phyloP scores from a whole-genome alignment of 169 alveolate genomes.

The Amoebophrya sp. region DNA sequence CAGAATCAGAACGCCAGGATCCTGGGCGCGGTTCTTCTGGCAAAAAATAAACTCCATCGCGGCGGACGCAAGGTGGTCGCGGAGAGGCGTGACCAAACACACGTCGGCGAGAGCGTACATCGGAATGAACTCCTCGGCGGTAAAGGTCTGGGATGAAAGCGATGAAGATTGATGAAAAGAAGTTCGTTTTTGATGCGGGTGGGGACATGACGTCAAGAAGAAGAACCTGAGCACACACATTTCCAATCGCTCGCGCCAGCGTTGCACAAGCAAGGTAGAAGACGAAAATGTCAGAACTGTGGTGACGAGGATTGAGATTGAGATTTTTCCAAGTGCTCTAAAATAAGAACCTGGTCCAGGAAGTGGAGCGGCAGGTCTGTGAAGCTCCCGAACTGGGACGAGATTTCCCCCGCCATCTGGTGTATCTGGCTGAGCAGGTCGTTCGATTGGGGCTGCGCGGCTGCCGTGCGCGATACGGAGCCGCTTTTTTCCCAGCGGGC shows the following conservation, averaged over 20 bases:
- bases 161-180: too few species aligned
- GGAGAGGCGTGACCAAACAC: neutral
- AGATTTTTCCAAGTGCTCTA: too few species aligned
- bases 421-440: too few species aligned
- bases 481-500: neutral
- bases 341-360: neutral
- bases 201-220: too few species aligned
- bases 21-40: neutral
- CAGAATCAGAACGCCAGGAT: neutral
- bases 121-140: neutral
- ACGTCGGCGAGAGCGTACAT: neutral
- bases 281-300: too few species aligned
- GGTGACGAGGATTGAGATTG: too few species aligned
- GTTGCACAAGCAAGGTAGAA: too few species aligned
- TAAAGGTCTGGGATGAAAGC: neutral
- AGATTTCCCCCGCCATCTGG: neutral
- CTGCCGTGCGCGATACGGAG: too few species aligned
- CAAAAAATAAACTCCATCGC: neutral
- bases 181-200: too few species aligned
- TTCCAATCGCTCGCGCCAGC: too few species aligned
- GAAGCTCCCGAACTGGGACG: neutral
- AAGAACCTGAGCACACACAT: too few species aligned
- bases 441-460: too few species aligned
- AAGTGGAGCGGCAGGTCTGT: neutral
- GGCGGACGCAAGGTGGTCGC: neutral